Conservation (phyloP, 768 basidiomycete species). For the Suillus weaverae region DNA sequence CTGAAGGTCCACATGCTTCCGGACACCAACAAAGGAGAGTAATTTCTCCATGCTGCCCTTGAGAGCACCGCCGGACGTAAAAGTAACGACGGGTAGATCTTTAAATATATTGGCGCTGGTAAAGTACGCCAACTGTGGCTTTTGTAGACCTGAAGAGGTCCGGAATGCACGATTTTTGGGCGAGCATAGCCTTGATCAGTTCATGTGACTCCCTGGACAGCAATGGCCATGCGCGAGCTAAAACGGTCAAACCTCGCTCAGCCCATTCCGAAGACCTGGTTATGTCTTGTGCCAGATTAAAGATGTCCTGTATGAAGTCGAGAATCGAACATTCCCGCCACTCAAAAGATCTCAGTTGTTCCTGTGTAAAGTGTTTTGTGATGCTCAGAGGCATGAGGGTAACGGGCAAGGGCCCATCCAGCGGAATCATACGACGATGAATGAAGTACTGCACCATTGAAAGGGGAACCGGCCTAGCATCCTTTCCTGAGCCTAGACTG, state of each 20-base stretch:
- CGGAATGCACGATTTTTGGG: conserved; percentile 49
- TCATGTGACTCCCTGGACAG: conserved; percentile 47
- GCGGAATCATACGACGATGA: conserved; percentile 67
- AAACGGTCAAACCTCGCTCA: conserved; percentile 68
- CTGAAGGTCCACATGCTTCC: conserved; percentile 90
- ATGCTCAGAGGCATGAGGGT: conserved; percentile 71
- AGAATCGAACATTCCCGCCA: conserved; percentile 77
- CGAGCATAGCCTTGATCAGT: conserved; percentile 42
- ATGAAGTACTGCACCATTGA: conserved; percentile 70
- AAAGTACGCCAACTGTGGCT: conserved; percentile 79
- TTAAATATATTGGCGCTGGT: conserved; percentile 82
- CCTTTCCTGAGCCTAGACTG: conserved; percentile 35
- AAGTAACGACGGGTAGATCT: conserved; percentile 79
- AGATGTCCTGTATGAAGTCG: conserved; percentile 75
- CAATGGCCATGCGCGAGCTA: conserved; percentile 74
- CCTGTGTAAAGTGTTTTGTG: conserved; percentile 56
- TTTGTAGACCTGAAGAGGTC: conserved; percentile 62
- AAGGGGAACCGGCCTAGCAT: conserved; percentile 66
- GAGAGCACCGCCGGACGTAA: conserved; percentile 62
- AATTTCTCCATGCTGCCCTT: conserved; percentile 75
- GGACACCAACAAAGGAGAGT: conserved; percentile 73
- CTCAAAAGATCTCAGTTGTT: conserved; percentile 59
- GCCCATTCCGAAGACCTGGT: conserved; percentile 69
- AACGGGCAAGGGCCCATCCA: conserved; percentile 75
- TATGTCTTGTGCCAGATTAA: conserved; percentile 61